A percentile compares a stretch with the other conserved stretches of the same genome.
phyloP scores from a whole-genome alignment of 2,329 filamentous ascomycete genomes.

The Macrophomina phaseolina region DNA sequence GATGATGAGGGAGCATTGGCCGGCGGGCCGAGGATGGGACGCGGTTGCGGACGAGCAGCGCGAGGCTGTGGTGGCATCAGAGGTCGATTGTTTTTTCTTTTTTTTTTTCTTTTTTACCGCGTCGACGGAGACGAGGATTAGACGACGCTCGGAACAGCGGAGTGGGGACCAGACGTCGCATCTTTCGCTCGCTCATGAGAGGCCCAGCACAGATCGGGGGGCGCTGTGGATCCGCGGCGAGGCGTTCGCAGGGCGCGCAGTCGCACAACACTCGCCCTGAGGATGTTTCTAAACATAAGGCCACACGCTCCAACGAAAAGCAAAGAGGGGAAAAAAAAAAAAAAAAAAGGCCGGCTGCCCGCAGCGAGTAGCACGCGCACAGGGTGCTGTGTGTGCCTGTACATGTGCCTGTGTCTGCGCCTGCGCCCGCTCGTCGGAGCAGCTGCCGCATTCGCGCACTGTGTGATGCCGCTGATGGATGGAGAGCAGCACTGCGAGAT shows the following conservation, averaged over 20 bases:
- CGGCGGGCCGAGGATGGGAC: constrained; percentile 8
- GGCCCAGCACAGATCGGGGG: not conserved
- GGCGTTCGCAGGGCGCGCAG: constrained; percentile 13
- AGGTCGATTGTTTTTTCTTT: not conserved
- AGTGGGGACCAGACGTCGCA: constrained; percentile 18
- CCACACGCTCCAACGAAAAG: not conserved
- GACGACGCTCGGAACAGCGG: constrained; percentile 13
- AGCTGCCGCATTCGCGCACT: constrained; percentile 15
- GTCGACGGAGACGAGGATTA: constrained; percentile 17
- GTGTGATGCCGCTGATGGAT: not conserved
- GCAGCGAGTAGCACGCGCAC: not conserved
- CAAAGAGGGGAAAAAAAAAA: not conserved
- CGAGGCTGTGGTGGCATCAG: constrained; percentile 7
- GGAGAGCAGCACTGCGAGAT: not conserved
- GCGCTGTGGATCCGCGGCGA: not conserved
- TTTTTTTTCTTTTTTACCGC: not conserved
- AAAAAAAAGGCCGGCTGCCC: not conserved
- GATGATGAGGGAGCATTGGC: not conserved
- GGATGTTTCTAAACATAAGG: constrained; percentile 21
- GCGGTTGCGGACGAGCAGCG: not conserved
- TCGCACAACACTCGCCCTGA: constrained; percentile 7
- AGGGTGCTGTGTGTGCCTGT: not conserved
- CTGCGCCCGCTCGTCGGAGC: constrained; percentile 9
- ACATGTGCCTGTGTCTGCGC: not conserved
- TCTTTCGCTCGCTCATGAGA: not conserved